Evolutionary conservation across 75 land plant species (phyloP).

Genomic region (Pseudotsuga menziesii): DNA sequence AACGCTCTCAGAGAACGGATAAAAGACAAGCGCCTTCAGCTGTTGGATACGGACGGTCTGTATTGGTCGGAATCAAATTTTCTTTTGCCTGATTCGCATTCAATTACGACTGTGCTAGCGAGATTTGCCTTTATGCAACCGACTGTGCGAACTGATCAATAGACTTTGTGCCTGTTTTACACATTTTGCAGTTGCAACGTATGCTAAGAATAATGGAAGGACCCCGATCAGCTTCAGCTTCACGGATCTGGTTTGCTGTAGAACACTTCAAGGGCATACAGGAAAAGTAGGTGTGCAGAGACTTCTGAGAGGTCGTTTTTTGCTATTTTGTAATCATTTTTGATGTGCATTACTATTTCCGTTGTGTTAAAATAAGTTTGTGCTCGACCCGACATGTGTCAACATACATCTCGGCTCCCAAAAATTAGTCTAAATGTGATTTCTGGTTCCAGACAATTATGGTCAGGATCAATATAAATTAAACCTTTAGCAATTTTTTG

Average conservation of each 20-base stretch:
- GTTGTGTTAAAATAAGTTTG: too few species aligned
- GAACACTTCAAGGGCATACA: slow-evolving; percentile 76
- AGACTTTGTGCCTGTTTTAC: not conserved
- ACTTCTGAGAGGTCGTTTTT: too few species aligned
- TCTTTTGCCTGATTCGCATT: slow-evolving; percentile 7
- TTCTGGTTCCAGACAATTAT: too few species aligned
- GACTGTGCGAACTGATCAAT: not conserved
- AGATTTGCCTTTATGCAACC: not conserved
- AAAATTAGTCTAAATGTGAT: too few species aligned
- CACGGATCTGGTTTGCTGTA: slow-evolving; percentile 75
- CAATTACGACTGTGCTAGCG: slow-evolving; percentile 6
- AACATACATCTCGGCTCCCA: too few species aligned
- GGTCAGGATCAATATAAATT: too few species aligned
- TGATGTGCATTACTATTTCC: too few species aligned
- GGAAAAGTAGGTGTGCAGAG: slow-evolving; percentile 49
- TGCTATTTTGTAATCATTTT: too few species aligned
- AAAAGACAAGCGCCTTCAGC: slow-evolving; percentile 46
- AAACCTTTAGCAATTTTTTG: too few species aligned
- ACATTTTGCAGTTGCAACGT: slow-evolving; percentile 39
- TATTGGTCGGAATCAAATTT: not conserved
- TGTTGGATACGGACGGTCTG: slow-evolving; percentile 65
- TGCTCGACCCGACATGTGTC: too few species aligned
- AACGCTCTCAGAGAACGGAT: slow-evolving; percentile 46
- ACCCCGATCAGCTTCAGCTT: slow-evolving; percentile 41
- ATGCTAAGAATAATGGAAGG: slow-evolving; percentile 45